phyloP scores from a whole-genome alignment of 352 stramenopile genomes.

The Pythium brassicae region DNA sequence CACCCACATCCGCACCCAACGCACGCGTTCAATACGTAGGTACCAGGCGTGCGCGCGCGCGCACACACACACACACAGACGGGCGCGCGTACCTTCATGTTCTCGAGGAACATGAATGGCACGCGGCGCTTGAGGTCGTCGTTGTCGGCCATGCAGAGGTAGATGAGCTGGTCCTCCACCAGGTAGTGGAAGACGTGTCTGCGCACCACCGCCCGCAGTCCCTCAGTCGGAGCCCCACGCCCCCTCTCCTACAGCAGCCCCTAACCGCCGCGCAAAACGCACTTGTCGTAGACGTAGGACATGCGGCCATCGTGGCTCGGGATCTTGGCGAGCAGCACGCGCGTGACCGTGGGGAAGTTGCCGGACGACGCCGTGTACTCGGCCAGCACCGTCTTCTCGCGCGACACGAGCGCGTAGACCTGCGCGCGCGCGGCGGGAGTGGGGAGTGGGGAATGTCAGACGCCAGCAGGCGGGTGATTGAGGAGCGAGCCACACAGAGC shows the following conservation, averaged over 20 bases:
- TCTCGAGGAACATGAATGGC: slow-evolving; percentile 97
- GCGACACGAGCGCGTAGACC: slow-evolving; percentile 96
- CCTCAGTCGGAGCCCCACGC: not conserved
- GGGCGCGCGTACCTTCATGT: slow-evolving; percentile 83
- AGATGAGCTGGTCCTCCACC: slow-evolving; percentile 94
- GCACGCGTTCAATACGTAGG: not conserved
- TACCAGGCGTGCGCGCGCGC: too few species aligned
- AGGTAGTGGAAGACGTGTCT: slow-evolving; percentile 96
- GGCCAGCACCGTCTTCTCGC: slow-evolving; percentile 96
- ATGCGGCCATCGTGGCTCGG: slow-evolving; percentile 90
- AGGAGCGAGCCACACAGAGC: too few species aligned
- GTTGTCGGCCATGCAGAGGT: slow-evolving; percentile 97
- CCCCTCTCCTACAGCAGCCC: not conserved
- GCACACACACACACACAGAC: too few species aligned
- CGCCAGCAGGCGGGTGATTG: too few species aligned
- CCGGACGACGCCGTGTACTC: slow-evolving; percentile 96
- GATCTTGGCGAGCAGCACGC: slow-evolving; percentile 97
- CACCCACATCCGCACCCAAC: not conserved
- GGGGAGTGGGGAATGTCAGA: too few species aligned
- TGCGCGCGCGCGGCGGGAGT: too few species aligned
- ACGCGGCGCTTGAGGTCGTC: slow-evolving; percentile 92
- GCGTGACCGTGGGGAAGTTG: slow-evolving; percentile 98
- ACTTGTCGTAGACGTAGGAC: slow-evolving; percentile 98
- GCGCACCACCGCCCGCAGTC: too few species aligned
- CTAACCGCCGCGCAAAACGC: slow-evolving; percentile 12